These are phyloP conservation scores for Diaporthe humulicola DNA, from an alignment of 2,329 filamentous ascomycete genomes.

Conservation along the genomic window DNA sequence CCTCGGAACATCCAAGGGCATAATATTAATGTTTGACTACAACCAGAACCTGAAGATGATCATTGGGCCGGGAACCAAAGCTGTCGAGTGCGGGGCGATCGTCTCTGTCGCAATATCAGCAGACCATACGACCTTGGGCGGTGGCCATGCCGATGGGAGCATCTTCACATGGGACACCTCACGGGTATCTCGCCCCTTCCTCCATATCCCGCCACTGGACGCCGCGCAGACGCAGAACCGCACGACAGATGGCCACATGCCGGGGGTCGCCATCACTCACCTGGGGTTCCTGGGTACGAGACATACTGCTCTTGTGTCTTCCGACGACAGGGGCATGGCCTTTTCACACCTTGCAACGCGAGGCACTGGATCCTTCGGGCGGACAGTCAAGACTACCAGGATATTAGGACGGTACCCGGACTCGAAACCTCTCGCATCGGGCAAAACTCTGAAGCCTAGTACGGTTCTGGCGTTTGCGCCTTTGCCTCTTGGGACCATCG, in stretches of 20 bases:
- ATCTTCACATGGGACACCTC: conserved; percentile 98
- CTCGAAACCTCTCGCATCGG: conserved; percentile 66
- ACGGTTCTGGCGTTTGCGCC: conserved; percentile 94
- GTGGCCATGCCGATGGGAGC: conserved; percentile 88
- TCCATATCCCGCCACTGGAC: conserved; percentile 85
- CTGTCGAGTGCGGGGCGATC: conserved; percentile 89
- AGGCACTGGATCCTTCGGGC: conserved; percentile 86
- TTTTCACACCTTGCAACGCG: conserved; percentile 96
- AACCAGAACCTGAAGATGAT: conserved; percentile 95
- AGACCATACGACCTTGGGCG: conserved; percentile 92
- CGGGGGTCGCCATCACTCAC: conserved; percentile 84
- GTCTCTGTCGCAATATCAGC: conserved; percentile 92
- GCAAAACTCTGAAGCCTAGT: conserved; percentile 86
- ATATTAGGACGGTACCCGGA: conserved; percentile 93
- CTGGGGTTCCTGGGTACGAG: conserved; percentile 95
- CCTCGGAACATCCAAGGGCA: conserved; percentile 92
- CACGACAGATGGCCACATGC: conserved; percentile 84
- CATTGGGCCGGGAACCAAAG: conserved; percentile 93
- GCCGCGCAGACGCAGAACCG: conserved; percentile 73
- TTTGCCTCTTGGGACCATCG: conserved; percentile 92
- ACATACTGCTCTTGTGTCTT: conserved; percentile 94
- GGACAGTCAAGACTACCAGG: conserved; percentile 88
- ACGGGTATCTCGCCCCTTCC: conserved; percentile 85
- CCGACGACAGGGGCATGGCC: conserved; percentile 95
- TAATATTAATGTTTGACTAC: conserved; percentile 97